These are phyloP conservation scores for Aspergillus melleus DNA, from an alignment of 2,329 filamentous ascomycete species.

Conservation along the genomic window DNA sequence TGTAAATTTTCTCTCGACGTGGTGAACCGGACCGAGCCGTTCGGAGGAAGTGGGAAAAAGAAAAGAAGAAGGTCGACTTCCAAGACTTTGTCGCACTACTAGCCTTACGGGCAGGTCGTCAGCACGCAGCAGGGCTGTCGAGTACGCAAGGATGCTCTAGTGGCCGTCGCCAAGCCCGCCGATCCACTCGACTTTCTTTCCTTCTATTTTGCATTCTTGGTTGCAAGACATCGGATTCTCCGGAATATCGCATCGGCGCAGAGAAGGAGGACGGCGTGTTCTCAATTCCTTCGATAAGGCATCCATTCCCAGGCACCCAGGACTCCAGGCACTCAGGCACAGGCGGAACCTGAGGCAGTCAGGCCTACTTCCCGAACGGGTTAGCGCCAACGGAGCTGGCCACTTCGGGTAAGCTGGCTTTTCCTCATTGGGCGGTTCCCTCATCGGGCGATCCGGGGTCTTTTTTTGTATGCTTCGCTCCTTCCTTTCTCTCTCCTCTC, in stretches of 20 bases:
- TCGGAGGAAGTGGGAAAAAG: no score
- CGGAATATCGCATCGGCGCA: not conserved
- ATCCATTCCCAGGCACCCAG: conserved; percentile 5
- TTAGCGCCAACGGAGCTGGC: conserved; percentile 25
- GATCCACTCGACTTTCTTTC: not conserved
- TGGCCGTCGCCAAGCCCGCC: not conserved
- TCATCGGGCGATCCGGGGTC: conserved; percentile 21
- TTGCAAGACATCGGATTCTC: not conserved
- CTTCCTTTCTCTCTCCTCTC: not conserved
- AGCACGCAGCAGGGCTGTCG: not conserved
- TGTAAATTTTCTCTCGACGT: no score
- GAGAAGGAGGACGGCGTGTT: not conserved
- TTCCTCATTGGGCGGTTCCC: conserved; percentile 30
- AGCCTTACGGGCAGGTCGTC: not conserved
- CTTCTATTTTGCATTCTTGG: not conserved
- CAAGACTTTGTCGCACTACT: not conserved
- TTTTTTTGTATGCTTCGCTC: not conserved
- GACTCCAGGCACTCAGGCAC: no score
- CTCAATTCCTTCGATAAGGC: conserved; percentile 3
- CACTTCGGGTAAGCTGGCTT: conserved; percentile 18
- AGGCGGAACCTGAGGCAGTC: conserved; percentile 7
- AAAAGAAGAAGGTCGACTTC: no score
- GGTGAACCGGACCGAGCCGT: no score
- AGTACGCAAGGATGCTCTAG: not conserved
- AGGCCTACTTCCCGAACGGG: conserved; percentile 14